These are phyloP conservation scores for Fistulinella cinereoalba DNA, from an alignment of 1,284 basidiomycete species.

Conservation along the genomic window DNA sequence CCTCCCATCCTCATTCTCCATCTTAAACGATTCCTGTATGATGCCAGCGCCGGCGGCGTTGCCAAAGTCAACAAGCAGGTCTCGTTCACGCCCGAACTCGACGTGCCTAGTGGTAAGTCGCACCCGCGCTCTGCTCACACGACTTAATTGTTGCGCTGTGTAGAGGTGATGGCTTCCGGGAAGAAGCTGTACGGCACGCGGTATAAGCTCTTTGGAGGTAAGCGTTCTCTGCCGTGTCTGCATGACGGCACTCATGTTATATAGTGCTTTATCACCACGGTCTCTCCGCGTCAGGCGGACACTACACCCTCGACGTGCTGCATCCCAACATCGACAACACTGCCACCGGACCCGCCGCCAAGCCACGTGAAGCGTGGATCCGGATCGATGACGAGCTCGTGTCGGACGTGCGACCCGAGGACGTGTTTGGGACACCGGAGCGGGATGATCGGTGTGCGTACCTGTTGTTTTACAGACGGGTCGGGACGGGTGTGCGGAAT, in stretches of 20 bases:
- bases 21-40: conserved; percentile 92
- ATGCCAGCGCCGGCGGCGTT: conserved; percentile 73
- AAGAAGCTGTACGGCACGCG: conserved; percentile 52
- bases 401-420: conserved; percentile 72
- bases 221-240: conserved; percentile 21
- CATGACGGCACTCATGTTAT: background rate
- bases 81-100: conserved; percentile 74
- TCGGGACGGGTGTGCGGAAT: conserved; percentile 24
- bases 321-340: conserved; percentile 64
- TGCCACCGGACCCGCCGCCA: conserved; percentile 16
- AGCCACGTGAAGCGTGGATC: conserved; percentile 71
- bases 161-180: conserved; percentile 66
- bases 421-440: conserved; percentile 67
- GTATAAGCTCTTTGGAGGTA: conserved; percentile 88
- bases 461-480: conserved; percentile 78
- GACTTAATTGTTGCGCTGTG: background rate
- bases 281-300: conserved; percentile 84
- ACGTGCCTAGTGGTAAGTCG: conserved; percentile 65
- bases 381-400: conserved; percentile 92
- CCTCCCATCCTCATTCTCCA: conserved; percentile 89
- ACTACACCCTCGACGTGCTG: conserved; percentile 92
- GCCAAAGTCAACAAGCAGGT: conserved; percentile 87
- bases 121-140: background rate
- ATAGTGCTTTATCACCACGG: conserved; percentile 94
- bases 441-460: conserved; percentile 79